A percentile compares a stretch with the other conserved stretches of the same genome.
These are phyloP conservation scores for Mayamaea pseudoterrestris DNA, from an alignment of 108 stramenopile species.

Conservation along the genomic window DNA sequence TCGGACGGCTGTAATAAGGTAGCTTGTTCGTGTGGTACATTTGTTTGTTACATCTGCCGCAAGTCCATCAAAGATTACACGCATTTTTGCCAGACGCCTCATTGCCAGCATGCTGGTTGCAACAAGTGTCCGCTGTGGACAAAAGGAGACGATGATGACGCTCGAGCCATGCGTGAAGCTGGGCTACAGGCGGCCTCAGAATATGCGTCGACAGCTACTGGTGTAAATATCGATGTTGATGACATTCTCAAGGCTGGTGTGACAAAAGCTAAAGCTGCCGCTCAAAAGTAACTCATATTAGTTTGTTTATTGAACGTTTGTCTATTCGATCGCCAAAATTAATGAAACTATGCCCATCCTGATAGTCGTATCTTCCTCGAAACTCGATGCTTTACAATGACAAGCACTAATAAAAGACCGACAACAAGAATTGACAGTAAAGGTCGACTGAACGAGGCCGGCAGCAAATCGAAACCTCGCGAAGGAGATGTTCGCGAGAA, in stretches of 20 bases:
- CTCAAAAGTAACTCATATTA: background rate
- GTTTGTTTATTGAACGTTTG: background rate
- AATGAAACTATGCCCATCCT: background rate
- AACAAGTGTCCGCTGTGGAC: constrained; percentile 59
- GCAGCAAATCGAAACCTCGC: constrained; percentile 78
- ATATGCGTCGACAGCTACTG: background rate
- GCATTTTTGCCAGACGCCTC: constrained; percentile 36
- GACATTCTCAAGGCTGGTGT: background rate
- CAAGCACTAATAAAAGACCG: constrained; percentile 32
- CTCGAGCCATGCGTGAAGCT: constrained; percentile 54
- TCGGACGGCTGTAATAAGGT: constrained; percentile 55
- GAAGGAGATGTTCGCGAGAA: constrained; percentile 72
- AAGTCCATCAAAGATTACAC: constrained; percentile 6
- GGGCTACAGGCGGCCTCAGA: constrained; percentile 47
- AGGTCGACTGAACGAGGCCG: constrained; percentile 67
- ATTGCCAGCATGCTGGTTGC: constrained; percentile 65
- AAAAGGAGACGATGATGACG: constrained; percentile 47
- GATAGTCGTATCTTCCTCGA: background rate
- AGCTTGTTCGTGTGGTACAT: constrained; percentile 63
- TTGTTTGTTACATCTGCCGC: constrained; percentile 75
- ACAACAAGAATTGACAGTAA: constrained; percentile 46
- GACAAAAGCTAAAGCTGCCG: background rate
- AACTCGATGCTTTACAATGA: background rate
- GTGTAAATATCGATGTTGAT: constrained; percentile 4
- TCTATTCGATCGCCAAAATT: background rate